These are phyloP conservation scores for Scorias spongiosa DNA, from an alignment of 2,329 filamentous ascomycete genomes.

Conservation along the genomic window DNA sequence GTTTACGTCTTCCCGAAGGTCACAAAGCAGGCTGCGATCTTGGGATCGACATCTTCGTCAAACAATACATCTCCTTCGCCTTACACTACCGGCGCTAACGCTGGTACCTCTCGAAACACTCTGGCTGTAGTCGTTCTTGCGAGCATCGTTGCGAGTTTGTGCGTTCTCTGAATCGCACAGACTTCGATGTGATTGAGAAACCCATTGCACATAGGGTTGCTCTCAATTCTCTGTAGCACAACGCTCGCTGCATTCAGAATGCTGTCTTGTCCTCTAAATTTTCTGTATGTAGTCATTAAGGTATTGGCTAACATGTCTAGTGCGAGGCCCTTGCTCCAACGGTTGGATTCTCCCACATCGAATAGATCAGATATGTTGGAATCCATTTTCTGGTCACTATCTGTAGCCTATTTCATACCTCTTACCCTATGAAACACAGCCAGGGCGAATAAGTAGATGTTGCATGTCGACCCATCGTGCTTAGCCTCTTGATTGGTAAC, in stretches of 20 bases:
- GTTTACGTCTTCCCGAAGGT: constrained; percentile 5
- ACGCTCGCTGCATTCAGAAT: background rate
- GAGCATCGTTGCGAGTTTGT: background rate
- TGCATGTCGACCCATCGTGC: too few relatives aligned
- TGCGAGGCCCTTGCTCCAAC: too few relatives aligned
- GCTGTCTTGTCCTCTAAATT: too few relatives aligned
- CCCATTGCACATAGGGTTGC: background rate
- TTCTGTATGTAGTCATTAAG: too few relatives aligned
- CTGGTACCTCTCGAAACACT: background rate
- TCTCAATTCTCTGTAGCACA: background rate
- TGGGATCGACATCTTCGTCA: background rate
- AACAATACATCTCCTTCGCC: background rate
- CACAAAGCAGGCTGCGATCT: constrained; percentile 1
- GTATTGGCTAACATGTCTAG: too few relatives aligned
- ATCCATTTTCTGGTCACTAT: too few relatives aligned
- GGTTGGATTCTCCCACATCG: too few relatives aligned
- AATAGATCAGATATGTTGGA: too few relatives aligned
- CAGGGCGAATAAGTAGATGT: too few relatives aligned
- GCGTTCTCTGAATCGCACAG: background rate
- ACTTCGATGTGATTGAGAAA: background rate
- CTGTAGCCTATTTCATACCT: too few relatives aligned
- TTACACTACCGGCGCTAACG: background rate
- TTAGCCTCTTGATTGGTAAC: too few relatives aligned
- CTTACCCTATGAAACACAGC: too few relatives aligned
- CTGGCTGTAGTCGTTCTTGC: background rate